Conservation (phyloP, 2,329 filamentous ascomycete genomes). For the Annulohypoxylon truncatum region DNA sequence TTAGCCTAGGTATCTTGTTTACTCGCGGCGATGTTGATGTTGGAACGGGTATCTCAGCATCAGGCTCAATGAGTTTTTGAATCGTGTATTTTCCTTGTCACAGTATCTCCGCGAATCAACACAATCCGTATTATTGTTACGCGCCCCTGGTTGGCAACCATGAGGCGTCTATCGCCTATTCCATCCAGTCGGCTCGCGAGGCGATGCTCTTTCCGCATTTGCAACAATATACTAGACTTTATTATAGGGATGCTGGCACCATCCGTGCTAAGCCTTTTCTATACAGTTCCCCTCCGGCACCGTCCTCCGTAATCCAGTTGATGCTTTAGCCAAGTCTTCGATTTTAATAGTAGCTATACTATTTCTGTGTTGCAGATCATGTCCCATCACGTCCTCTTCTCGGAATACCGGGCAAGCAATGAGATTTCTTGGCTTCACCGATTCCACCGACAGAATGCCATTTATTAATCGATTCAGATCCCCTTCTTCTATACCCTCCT, state of each 20-base stretch:
- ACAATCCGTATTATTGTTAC: conserved; percentile 35
- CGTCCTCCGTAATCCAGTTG: conserved; percentile 42
- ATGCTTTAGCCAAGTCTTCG: conserved; percentile 34
- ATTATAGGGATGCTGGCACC: conserved; percentile 43
- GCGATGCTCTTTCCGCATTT: conserved; percentile 38
- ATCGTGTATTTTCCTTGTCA: conserved; percentile 27
- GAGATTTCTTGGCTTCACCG: conserved; percentile 35
- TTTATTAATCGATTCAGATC: conserved; percentile 44
- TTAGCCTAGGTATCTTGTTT: conserved; percentile 22
- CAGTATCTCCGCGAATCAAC: conserved; percentile 40
- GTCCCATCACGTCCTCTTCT: conserved; percentile 38
- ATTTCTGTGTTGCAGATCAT: conserved; percentile 38
- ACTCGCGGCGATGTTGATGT: conserved; percentile 5
- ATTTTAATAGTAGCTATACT: conserved; percentile 25
- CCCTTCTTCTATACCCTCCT: conserved; percentile 21
- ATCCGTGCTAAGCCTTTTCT: conserved; percentile 42
- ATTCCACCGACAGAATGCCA: conserved; percentile 31
- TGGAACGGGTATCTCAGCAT: conserved; percentile 26
- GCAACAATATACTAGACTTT: conserved; percentile 41
- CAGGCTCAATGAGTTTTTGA: conserved; percentile 38
- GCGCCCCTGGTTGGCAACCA: conserved; percentile 36
- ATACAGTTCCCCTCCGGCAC: conserved; percentile 42
- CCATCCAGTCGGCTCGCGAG: conserved; percentile 46
- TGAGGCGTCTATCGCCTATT: conserved; percentile 48
- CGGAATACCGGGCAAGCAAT: conserved; percentile 44